Percentiles rank a stretch among this genome's conserved stretches.
Evolutionary conservation across 2,329 filamentous ascomycete species (phyloP).

Genomic region (Dactylellina haptotyla): DNA sequence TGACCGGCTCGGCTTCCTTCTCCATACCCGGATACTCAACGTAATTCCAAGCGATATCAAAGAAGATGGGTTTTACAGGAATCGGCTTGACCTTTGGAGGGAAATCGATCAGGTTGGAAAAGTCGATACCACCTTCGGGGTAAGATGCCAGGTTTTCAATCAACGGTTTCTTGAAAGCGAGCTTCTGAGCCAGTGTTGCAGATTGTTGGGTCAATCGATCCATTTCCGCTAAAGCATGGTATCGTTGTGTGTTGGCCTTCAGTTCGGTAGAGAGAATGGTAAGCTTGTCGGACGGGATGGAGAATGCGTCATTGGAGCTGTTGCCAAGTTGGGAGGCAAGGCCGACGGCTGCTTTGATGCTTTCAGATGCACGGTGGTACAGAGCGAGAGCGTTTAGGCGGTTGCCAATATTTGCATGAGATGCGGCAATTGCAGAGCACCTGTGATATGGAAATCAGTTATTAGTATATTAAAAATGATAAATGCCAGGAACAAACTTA

Average conservation of each 20-base stretch:
- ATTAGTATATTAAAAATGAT: not conserved
- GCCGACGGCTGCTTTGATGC: slow-evolving; percentile 63
- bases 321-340: slow-evolving; percentile 60
- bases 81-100: slow-evolving; percentile 84
- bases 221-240: slow-evolving; percentile 86
- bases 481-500: slow-evolving; percentile 59
- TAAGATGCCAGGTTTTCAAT: slow-evolving; percentile 81
- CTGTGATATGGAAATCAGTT: slow-evolving; percentile 63
- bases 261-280: slow-evolving; percentile 72
- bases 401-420: slow-evolving; percentile 78
- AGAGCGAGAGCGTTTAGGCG: slow-evolving; percentile 85
- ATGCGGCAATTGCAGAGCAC: slow-evolving; percentile 84
- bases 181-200: slow-evolving; percentile 61
- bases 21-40: slow-evolving; percentile 80
- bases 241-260: slow-evolving; percentile 77
- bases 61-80: slow-evolving; percentile 92
- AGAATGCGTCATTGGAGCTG: slow-evolving; percentile 71
- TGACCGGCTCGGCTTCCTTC: slow-evolving; percentile 56
- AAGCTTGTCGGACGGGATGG: slow-evolving; percentile 71
- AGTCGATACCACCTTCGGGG: slow-evolving; percentile 74
- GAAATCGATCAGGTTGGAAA: slow-evolving; percentile 84
- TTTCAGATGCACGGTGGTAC: slow-evolving; percentile 74
- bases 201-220: slow-evolving; percentile 61
- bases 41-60: slow-evolving; percentile 98
- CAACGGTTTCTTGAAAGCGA: slow-evolving; percentile 71